These are phyloP conservation scores for Penicillium rolfsii DNA, from an alignment of 2,329 filamentous ascomycete genomes.

Conservation along the genomic window DNA sequence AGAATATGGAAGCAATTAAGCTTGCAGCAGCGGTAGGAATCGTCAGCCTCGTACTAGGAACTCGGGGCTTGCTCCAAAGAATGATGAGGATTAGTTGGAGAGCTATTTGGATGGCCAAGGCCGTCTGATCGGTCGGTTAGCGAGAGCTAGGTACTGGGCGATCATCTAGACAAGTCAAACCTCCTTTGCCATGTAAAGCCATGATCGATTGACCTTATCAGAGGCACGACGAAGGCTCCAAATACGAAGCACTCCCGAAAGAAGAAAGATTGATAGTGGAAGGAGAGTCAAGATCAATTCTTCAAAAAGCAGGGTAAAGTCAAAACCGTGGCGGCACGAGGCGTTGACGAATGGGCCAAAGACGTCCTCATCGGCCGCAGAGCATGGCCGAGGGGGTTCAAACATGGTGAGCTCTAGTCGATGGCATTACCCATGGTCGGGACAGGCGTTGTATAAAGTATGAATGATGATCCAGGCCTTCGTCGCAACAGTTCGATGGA, in stretches of 20 bases:
- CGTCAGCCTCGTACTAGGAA: slow-evolving; percentile 21
- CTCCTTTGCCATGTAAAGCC: slow-evolving; percentile 23
- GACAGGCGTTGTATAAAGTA: not conserved
- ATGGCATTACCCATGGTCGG: not conserved
- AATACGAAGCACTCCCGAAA: slow-evolving; percentile 6
- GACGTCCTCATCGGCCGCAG: slow-evolving; percentile 25
- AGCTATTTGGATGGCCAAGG: slow-evolving; percentile 16
- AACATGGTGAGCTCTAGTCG: slow-evolving; percentile 4
- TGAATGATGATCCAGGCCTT: not conserved
- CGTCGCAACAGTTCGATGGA: not conserved
- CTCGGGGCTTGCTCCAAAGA: slow-evolving; percentile 18
- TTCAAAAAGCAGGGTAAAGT: slow-evolving; percentile 40
- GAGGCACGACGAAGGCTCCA: slow-evolving; percentile 12
- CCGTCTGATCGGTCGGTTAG: slow-evolving; percentile 6
- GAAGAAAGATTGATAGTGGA: slow-evolving; percentile 8
- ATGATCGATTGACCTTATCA: slow-evolving; percentile 27
- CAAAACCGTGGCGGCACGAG: slow-evolving; percentile 33
- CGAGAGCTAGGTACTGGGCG: not conserved
- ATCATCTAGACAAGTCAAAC: slow-evolving; percentile 3
- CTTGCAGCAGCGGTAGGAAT: slow-evolving; percentile 13
- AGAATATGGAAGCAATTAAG: slow-evolving; percentile 9
- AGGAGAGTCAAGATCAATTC: slow-evolving; percentile 31
- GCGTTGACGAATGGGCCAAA: slow-evolving; percentile 34
- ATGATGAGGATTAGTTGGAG: slow-evolving; percentile 17
- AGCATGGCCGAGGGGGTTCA: slow-evolving; percentile 14